Evolutionary conservation across 169 alveolate species (phyloP).

Genomic region (Plasmodium chabaudi): DNA sequence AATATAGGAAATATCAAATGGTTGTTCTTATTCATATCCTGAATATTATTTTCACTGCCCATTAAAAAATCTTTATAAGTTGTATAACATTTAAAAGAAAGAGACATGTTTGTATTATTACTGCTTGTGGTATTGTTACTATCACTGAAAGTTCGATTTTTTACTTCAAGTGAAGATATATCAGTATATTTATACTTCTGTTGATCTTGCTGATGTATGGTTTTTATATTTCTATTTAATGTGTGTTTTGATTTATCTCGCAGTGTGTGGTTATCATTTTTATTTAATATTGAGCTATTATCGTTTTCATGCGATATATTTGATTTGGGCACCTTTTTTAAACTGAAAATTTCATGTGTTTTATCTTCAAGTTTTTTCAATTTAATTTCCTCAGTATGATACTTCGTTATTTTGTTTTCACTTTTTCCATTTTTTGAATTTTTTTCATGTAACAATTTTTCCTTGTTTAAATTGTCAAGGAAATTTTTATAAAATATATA

Average conservation of each 20-base stretch:
- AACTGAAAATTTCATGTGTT: background rate
- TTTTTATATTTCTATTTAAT: background rate
- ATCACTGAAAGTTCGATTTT: background rate
- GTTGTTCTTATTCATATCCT: slow-evolving; percentile 29
- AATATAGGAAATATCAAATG: slow-evolving; percentile 27
- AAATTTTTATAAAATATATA: slow-evolving; percentile 43
- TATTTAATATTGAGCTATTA: background rate
- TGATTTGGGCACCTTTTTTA: background rate
- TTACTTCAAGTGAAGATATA: background rate
- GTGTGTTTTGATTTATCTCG: background rate
- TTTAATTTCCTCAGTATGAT: background rate
- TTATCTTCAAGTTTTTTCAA: too few species aligned
- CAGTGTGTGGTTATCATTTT: background rate
- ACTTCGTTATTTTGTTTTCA: background rate
- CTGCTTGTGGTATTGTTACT: background rate
- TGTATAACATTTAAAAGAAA: slow-evolving; percentile 30
- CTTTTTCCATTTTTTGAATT: background rate
- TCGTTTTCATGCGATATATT: background rate
- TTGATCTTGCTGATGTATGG: background rate
- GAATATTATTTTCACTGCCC: slow-evolving; percentile 6
- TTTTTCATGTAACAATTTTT: slow-evolving; percentile 4
- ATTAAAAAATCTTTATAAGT: slow-evolving; percentile 35
- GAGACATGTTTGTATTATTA: background rate
- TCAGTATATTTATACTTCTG: background rate
- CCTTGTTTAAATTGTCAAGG: slow-evolving; percentile 3